phyloP scores from a whole-genome alignment of 768 basidiomycete species.

The Auricularia sp. region DNA sequence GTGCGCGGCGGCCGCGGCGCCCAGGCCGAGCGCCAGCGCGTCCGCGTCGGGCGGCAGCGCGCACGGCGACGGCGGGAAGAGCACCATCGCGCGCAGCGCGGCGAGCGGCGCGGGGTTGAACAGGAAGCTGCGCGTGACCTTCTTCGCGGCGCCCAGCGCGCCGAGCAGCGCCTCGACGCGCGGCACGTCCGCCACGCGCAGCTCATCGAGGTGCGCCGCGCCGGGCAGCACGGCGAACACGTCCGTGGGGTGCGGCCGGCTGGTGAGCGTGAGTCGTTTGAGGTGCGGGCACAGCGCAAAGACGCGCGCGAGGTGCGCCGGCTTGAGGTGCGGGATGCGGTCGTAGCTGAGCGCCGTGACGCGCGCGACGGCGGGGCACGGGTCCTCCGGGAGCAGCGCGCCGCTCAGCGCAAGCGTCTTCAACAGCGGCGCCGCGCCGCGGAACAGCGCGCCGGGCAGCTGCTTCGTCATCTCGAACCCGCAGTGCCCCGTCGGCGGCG shows the following conservation, averaged over 20 bases:
- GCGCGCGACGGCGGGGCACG: background rate
- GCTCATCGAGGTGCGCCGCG: background rate
- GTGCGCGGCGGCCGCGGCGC: background rate
- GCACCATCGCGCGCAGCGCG: background rate
- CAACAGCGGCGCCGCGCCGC: background rate
- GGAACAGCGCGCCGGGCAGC: background rate
- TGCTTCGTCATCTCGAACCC: background rate
- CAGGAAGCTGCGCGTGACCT: background rate
- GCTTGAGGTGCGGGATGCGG: background rate
- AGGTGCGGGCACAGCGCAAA: background rate
- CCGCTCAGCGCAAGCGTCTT: background rate
- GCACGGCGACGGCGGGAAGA: background rate
- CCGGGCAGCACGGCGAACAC: background rate
- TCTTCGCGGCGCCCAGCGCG: background rate
- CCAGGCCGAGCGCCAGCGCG: background rate
- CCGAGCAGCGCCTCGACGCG: background rate
- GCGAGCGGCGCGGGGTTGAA: background rate
- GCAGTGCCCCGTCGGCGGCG: background rate
- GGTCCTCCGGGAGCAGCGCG: background rate
- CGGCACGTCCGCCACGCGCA: background rate
- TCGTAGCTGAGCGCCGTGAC: background rate
- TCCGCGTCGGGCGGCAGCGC: background rate
- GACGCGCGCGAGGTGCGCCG: background rate
- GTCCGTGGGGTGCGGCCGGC: background rate
- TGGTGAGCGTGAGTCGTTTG: background rate